Conservation (phyloP, 345 rosid species). For the Bruguiera sexangula region DNA sequence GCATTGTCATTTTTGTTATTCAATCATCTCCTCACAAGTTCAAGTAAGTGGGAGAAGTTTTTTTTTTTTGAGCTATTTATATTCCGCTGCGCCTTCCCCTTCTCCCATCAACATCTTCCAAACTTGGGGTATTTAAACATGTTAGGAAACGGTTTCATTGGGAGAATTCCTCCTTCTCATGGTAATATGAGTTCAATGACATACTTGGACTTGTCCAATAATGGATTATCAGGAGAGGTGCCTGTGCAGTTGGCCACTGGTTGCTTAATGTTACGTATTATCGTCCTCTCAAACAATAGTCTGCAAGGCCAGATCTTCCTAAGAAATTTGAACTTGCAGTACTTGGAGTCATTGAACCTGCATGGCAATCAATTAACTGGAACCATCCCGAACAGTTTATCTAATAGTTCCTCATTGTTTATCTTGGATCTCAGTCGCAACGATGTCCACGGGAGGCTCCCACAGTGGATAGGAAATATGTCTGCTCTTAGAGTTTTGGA, state of each 20-base stretch:
- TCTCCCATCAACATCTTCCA: neutral
- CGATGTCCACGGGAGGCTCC: too few relatives aligned
- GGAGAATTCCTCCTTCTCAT: neutral
- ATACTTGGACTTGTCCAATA: neutral
- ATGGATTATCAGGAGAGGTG: neutral
- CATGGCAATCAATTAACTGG: too few relatives aligned
- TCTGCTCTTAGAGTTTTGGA: too few relatives aligned
- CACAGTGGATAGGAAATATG: too few relatives aligned
- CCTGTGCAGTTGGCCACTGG: neutral
- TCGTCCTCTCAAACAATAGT: neutral
- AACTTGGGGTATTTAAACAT: neutral
- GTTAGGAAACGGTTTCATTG: neutral
- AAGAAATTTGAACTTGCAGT: too few relatives aligned
- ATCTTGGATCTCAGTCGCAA: constrained; percentile 1
- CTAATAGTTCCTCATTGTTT: rapidly evolving
- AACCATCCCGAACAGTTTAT: neutral
- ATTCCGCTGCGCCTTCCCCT: too few relatives aligned
- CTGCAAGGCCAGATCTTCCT: neutral
- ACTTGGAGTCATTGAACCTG: too few relatives aligned
- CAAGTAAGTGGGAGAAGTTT: too few relatives aligned
- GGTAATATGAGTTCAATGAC: neutral
- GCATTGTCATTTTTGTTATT: too few relatives aligned
- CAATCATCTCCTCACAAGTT: too few relatives aligned
- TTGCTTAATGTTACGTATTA: neutral
- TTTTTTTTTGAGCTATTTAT: too few relatives aligned